Base-by-base conservation (phyloP, 2,329 filamentous ascomycete genomes). In the Coccinonectria pachysandricola region DNA sequence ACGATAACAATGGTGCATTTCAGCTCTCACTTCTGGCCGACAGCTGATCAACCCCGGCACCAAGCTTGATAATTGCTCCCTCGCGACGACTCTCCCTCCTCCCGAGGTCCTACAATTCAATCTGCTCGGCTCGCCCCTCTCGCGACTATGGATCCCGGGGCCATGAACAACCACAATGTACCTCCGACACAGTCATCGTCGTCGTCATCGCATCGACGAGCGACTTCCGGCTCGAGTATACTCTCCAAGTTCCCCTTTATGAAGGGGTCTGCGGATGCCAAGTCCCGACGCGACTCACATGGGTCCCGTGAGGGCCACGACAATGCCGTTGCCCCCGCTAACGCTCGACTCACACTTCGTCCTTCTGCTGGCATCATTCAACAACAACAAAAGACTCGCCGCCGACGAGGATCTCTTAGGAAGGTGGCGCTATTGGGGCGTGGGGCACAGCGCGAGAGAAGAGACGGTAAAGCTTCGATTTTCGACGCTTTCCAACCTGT, bases 361-460 rank as follows among this genome's bases (percentile, higher is more conserved):
- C 39, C 43, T 31, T 50, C 47, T 31, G 45, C 39, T 24, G 50
- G 40, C 30, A 41, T 48, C 18, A 40, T 45, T 23, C 59, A 59
- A 45, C 63, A 55, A 47, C n/a, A n/a, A 19, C 64, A 53, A 50
- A 66, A 54, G 60, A 66, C 42, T 54, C 69, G 85, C 29, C 76
- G 77, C 43, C 73, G 87, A 33, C 82, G 81, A 49, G 86, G 85
- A 4, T 94, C 87, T 8, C 62, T 95, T 50, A 72, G 87, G 33
- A 94, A 94, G 56, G 84, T 83, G 8, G 86, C 85, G 14, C 63
- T 94, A 24, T 65, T 94, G 11, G 83, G 84, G 10, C 79, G 80
- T 36, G 78, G 79, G 35, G 72, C 66, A 28, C 75, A 71, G 51
- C 65, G 70, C 34, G 74, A 72, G 41, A 65, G 57, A 45, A 68